Conservation (phyloP, 306 rosid genomes). For the Cotoneaster glaucophyllus region DNA sequence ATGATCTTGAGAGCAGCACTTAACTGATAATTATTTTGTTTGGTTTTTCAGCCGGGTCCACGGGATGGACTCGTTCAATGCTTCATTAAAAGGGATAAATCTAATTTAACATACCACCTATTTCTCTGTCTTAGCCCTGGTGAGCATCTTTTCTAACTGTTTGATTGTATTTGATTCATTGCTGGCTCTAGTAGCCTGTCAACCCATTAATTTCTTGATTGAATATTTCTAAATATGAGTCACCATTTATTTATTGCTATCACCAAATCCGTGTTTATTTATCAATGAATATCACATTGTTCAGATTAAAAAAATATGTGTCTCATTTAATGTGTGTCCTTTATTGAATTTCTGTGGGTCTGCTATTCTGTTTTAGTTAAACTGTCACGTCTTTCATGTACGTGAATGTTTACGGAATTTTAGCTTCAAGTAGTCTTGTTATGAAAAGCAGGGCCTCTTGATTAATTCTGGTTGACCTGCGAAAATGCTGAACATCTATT, state of each 20-base stretch:
- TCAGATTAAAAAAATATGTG: not conserved
- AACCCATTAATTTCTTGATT: not conserved
- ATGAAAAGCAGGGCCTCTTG: not conserved
- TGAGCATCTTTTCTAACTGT: slow-evolving; percentile 13
- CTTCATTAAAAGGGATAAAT: slow-evolving; percentile 82
- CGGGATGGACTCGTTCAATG: slow-evolving; percentile 72
- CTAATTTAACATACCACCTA: slow-evolving; percentile 71
- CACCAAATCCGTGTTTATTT: not conserved
- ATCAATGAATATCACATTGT: not conserved
- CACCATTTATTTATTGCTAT: not conserved
- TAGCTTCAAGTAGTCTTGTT: not conserved
- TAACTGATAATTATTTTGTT: slow-evolving; percentile 1
- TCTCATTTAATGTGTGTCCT: not conserved
- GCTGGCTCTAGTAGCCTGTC: not conserved
- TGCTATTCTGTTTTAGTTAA: not conserved
- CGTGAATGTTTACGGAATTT: not conserved
- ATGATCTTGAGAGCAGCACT: not conserved
- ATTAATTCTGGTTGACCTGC: not conserved
- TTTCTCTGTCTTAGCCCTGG: slow-evolving; percentile 82
- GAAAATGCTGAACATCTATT: not conserved
- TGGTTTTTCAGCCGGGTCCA: slow-evolving; percentile 66
- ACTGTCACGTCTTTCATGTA: not conserved
- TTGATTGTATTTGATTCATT: not conserved
- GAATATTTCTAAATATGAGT: not conserved
- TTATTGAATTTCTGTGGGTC: not conserved